Evolutionary conservation across 2,329 filamentous ascomycete genomes (phyloP).

Genomic region (Orbilia brochopaga): DNA sequence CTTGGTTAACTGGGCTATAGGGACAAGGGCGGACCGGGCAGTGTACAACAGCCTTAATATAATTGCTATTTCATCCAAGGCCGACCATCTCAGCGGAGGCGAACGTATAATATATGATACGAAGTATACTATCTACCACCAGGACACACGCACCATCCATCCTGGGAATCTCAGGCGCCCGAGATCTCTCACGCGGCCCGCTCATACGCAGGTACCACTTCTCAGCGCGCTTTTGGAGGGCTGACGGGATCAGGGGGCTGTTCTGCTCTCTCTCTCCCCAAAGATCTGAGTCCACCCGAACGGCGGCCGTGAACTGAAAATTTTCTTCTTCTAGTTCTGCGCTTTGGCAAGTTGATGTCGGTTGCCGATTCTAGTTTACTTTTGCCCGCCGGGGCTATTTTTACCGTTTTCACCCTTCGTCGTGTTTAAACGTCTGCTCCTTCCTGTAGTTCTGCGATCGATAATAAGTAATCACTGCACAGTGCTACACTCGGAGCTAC

Average conservation of each 20-base stretch:
- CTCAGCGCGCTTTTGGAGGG: conserved; percentile 9
- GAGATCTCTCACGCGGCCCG: conserved; percentile 49
- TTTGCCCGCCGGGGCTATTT: conserved; percentile 3
- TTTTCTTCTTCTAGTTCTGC: conserved; percentile 18
- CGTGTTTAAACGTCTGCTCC: not conserved
- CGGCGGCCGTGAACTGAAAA: conserved; percentile 4
- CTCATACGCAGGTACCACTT: conserved; percentile 50
- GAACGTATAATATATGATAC: no score
- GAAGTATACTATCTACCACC: conserved; percentile 31
- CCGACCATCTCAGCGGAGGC: no score
- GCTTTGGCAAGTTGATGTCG: conserved; percentile 42
- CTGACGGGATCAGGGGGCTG: conserved; percentile 50
- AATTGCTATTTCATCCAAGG: not conserved
- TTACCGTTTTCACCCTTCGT: not conserved
- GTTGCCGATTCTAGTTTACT: conserved; percentile 12
- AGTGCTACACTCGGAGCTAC: no score
- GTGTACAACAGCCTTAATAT: not conserved
- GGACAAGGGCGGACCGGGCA: not conserved
- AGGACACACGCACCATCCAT: conserved; percentile 18
- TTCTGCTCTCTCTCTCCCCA: conserved; percentile 13
- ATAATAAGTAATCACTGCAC: not conserved
- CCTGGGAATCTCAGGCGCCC: conserved; percentile 19
- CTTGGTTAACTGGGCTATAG: no score
- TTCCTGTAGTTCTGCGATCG: not conserved
- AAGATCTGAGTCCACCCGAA: conserved; percentile 27